These are phyloP conservation scores for Alternaria triticimaculans DNA, from an alignment of 2,329 filamentous ascomycete species.

Conservation along the genomic window DNA sequence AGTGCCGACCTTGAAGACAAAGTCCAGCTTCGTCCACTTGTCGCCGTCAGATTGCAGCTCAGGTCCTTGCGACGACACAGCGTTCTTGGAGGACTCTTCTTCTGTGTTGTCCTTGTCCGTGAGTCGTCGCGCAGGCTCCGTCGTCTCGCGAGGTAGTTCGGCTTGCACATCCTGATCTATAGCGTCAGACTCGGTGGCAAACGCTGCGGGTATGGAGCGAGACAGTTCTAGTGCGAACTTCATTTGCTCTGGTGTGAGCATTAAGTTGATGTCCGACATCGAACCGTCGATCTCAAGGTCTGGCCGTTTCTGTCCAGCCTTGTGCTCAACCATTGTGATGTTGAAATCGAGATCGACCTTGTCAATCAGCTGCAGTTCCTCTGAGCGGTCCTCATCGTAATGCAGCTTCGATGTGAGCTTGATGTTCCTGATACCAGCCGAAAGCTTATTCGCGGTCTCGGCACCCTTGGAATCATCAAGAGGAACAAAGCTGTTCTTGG, in stretches of 20 bases:
- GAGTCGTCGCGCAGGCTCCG: slow-evolving; percentile 57
- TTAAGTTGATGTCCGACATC: slow-evolving; percentile 92
- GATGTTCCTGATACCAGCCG: slow-evolving; percentile 90
- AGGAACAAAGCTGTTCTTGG: slow-evolving; percentile 88
- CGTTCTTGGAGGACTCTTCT: slow-evolving; percentile 54
- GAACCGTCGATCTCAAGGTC: slow-evolving; percentile 90
- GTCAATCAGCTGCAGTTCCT: slow-evolving; percentile 95
- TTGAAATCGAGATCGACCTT: slow-evolving; percentile 94
- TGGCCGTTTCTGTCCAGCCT: slow-evolving; percentile 75
- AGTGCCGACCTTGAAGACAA: slow-evolving; percentile 87
- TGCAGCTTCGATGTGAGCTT: slow-evolving; percentile 88
- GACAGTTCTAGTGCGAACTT: slow-evolving; percentile 89
- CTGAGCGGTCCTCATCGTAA: slow-evolving; percentile 72
- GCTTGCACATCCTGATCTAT: slow-evolving; percentile 74
- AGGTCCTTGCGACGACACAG: slow-evolving; percentile 60
- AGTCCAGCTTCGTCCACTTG: slow-evolving; percentile 90
- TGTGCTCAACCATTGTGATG: slow-evolving; percentile 90
- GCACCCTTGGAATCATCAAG: slow-evolving; percentile 77
- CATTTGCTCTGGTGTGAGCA: slow-evolving; percentile 87
- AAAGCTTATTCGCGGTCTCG: slow-evolving; percentile 84
- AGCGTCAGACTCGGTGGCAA: slow-evolving; percentile 74
- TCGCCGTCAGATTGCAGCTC: slow-evolving; percentile 73
- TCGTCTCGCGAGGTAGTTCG: slow-evolving; percentile 68
- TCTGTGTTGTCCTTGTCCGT: slow-evolving; percentile 47
- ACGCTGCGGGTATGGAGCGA: slow-evolving; percentile 84